Evolutionary conservation across 2,329 filamentous ascomycete species (phyloP), one percentile per base, ranked within the genome.

Genomic region (Monosporascus sp.): DNA sequence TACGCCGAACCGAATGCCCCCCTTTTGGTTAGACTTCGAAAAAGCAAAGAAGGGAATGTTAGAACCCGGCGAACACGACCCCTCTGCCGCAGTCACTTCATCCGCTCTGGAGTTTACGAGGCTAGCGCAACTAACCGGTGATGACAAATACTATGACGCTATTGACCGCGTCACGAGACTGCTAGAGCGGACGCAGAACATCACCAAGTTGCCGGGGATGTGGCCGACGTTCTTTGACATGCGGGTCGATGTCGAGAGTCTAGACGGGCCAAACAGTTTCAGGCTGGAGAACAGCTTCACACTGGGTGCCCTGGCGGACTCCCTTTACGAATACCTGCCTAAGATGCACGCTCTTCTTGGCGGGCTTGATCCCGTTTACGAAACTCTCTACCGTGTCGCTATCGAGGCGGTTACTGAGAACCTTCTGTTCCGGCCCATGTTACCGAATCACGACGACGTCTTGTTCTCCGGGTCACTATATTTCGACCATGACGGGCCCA

Each of bases 91-190:
- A 1, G 64, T 66, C 1, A 85, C 84, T 14, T 87, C 84, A 5
- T 72, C 88, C 45, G 81, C 78, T 3, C 67, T 89, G 58, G 86
- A 90, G 62, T 88, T 89, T 63, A 88, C 84, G 7, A 75, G 85
- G 11, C 71, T 89, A 48, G 79, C 84, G 7, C 85, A 89, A 65
- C 72, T 89, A 51, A 88, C 86, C 0, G 80, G 79, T 52, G 76
- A 88, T 52, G 66, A 76, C 53, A 86, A 82, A 60, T 89, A 86
- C 70, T 89, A 85, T 63, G 88, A 91, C 65, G 88, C 88, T 1
- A 78, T 89, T 52, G 84, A 86, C 53, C 80, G 87, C 7, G 81
- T 93, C 51, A 88, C 86, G 14, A 78, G 86, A 54, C 79, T 84
- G 26, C 77, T 93, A 17, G 78, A 85, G 50, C 72, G 75, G 35